These are phyloP conservation scores for Aspergillus nidulans DNA, from an alignment of 495 filamentous ascomycete genomes.

Conservation along the genomic window DNA sequence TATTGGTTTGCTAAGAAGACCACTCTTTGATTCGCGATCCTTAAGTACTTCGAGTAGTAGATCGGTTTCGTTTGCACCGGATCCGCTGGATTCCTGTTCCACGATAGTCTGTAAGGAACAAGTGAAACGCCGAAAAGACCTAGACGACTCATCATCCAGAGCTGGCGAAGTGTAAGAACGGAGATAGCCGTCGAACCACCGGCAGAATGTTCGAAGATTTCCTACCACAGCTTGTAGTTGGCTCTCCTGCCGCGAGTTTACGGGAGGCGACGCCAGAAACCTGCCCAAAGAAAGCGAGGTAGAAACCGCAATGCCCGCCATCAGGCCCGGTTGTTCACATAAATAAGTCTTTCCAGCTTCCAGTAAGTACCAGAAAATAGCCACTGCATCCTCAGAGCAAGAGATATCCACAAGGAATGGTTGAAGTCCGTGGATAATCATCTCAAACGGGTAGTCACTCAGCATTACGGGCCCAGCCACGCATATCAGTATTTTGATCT, in stretches of 20 bases:
- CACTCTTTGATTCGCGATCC: conserved; percentile 57
- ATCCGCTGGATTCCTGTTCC: conserved; percentile 53
- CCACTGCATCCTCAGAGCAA: conserved; percentile 89
- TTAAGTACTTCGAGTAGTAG: conserved; percentile 69
- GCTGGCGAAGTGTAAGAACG: conserved; percentile 47
- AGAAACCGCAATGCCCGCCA: conserved; percentile 72
- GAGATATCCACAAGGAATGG: conserved; percentile 74
- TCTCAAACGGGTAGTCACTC: conserved; percentile 81
- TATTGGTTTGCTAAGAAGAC: conserved; percentile 63
- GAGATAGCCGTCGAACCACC: conserved; percentile 66
- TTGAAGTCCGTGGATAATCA: conserved; percentile 76
- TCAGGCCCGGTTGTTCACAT: conserved; percentile 60
- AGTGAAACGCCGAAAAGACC: conserved; percentile 61
- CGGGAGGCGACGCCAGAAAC: conserved; percentile 64
- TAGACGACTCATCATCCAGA: conserved; percentile 40
- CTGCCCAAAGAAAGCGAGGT: conserved; percentile 67
- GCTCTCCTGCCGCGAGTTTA: conserved; percentile 68
- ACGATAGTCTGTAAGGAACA: conserved; percentile 56
- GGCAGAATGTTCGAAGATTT: conserved; percentile 62
- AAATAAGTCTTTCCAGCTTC: conserved; percentile 64
- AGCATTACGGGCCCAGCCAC: conserved; percentile 67
- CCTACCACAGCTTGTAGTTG: conserved; percentile 66
- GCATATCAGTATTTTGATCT: conserved; percentile 74
- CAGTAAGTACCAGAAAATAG: conserved; percentile 81
- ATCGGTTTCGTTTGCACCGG: conserved; percentile 62